phyloP scores from a whole-genome alignment of 2,329 filamentous ascomycete genomes.

The Curvularia hawaiiensis region DNA sequence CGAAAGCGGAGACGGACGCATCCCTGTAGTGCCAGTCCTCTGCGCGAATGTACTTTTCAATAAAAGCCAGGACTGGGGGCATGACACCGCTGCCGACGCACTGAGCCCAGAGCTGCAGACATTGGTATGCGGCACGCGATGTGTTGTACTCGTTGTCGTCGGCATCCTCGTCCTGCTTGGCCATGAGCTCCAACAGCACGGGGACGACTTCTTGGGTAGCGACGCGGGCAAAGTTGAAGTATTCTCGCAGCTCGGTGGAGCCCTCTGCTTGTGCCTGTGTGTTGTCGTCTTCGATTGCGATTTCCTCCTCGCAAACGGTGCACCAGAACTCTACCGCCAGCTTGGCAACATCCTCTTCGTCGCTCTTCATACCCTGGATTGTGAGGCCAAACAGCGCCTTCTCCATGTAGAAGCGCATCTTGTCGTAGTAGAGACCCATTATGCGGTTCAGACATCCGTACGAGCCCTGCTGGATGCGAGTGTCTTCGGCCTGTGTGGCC shows the following conservation, averaged over 20 bases:
- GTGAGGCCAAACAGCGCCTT: conserved; percentile 98
- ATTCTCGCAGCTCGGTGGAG: conserved; percentile 82
- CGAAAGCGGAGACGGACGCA: conserved; percentile 95
- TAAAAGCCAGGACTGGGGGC: conserved; percentile 83
- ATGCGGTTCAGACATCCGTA: conserved; percentile 98
- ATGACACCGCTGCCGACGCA: conserved; percentile 86
- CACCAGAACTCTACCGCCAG: conserved; percentile 99
- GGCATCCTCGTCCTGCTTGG: conserved; percentile 97
- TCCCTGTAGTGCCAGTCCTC: conserved; percentile 96
- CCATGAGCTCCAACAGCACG: conserved; percentile 84
- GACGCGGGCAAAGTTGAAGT: conserved; percentile 94
- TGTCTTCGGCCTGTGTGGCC: conserved; percentile 91
- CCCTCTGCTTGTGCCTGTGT: conserved; percentile 73
- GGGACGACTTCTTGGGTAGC: conserved; percentile 94
- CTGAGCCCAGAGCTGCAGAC: conserved; percentile 92
- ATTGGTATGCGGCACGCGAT: conserved; percentile 93
- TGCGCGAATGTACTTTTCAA: conserved; percentile 85
- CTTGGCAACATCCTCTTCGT: conserved; percentile 97
- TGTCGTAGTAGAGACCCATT: conserved; percentile 98
- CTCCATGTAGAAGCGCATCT: conserved; percentile 99
- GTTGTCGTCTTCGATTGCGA: conserved; percentile 97
- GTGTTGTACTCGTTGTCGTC: conserved; percentile 97
- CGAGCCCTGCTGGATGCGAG: conserved; percentile 89
- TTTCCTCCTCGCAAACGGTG: conserved; percentile 99
- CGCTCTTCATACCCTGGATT: conserved; percentile 97